These are phyloP conservation scores for Naegleria fowleri DNA, from an alignment of 208 protist species.

Conservation along the genomic window DNA sequence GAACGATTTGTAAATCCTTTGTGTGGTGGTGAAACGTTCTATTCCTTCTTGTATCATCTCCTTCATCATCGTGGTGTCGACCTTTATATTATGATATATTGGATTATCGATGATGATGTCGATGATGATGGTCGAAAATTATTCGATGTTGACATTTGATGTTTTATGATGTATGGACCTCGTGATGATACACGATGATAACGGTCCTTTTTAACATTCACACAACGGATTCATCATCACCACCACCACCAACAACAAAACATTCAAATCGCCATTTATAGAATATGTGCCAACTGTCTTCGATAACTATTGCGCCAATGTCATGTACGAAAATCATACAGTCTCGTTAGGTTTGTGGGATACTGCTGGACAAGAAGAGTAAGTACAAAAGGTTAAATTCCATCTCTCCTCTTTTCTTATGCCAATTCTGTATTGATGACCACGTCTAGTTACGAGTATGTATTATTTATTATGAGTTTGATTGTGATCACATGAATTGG, in stretches of 20 bases:
- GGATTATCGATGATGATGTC: too few species aligned
- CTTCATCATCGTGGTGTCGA: too few species aligned
- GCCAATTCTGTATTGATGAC: neutral
- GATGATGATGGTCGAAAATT: too few species aligned
- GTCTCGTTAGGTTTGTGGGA: slow-evolving; percentile 64
- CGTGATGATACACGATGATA: neutral
- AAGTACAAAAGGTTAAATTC: too few species aligned
- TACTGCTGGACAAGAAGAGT: slow-evolving; percentile 82
- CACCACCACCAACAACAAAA: neutral
- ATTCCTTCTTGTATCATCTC: too few species aligned
- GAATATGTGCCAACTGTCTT: slow-evolving; percentile 72
- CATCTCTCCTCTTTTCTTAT: too few species aligned
- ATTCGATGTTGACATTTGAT: too few species aligned
- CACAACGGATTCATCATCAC: neutral
- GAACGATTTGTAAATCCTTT: too few species aligned
- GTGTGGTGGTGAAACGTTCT: too few species aligned
- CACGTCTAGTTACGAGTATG: neutral
- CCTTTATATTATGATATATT: too few species aligned
- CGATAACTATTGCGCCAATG: slow-evolving; percentile 73
- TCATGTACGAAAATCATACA: slow-evolving; percentile 54
- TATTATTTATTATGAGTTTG: neutral
- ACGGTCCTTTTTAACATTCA: neutral
- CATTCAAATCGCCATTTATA: neutral
- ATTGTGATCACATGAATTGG: too few species aligned
- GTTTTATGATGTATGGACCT: neutral